Evolutionary conservation across 2,329 filamentous ascomycete genomes (phyloP).

Genomic region (Colletotrichum trifolii): DNA sequence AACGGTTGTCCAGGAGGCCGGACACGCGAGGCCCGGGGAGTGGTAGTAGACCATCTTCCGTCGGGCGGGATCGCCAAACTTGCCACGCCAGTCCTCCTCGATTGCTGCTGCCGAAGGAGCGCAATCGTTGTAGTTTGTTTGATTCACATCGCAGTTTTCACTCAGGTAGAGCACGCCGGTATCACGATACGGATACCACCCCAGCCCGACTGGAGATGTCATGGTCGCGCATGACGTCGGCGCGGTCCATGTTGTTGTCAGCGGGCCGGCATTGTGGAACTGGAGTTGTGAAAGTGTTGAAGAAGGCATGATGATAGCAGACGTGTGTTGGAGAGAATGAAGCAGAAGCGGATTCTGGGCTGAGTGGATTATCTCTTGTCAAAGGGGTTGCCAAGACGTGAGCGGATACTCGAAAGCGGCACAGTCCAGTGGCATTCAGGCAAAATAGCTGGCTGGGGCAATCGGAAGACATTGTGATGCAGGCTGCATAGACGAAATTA

Average conservation of each 20-base stretch:
- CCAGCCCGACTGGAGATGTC: background rate
- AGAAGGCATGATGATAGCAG: background rate
- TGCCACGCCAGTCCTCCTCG: background rate
- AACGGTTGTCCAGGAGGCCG: conserved; percentile 6
- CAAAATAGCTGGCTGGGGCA: too few species aligned
- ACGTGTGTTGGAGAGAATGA: background rate
- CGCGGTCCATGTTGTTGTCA: conserved; percentile 11
- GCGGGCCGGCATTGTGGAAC: conserved; percentile 6
- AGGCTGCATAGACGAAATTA: too few species aligned
- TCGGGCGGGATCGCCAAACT: background rate
- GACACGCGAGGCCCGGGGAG: conserved; percentile 12
- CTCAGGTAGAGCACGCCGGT: background rate
- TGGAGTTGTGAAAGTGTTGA: background rate
- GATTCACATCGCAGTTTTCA: background rate
- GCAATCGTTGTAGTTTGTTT: background rate
- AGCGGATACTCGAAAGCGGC: background rate
- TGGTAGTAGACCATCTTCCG: background rate
- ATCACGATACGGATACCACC: background rate
- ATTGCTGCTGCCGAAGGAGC: background rate
- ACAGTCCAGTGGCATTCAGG: background rate
- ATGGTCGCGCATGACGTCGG: conserved; percentile 9
- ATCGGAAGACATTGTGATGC: too few species aligned
- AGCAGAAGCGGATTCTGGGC: background rate
- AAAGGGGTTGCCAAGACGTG: background rate
- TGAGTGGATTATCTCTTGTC: too few species aligned